Base-by-base conservation (phyloP, 257 asterid species). In the Gentiana macrophylla region DNA sequence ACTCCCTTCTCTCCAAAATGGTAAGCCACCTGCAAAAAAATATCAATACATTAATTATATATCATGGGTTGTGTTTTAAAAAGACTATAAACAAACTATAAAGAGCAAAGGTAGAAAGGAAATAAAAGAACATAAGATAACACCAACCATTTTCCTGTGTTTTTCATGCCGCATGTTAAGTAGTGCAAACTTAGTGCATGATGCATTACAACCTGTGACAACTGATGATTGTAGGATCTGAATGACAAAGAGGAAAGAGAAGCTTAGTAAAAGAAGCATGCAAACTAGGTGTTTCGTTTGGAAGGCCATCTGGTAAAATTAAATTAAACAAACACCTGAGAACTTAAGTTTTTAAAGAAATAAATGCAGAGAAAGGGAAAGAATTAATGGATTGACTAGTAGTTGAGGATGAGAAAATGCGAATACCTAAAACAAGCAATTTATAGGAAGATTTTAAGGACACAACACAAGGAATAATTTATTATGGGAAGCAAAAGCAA, bases 1-100 rank as follows among this genome's bases (percentile, higher is more conserved):
- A 32, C 5, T 45, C 55, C 48, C 24, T 56, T 24, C 36, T 32
- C 35, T 13, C 36, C 15, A 59, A n/a, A 44, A 24, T 50, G 37
- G 12, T 33, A 36, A 49, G 64, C 67, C 59, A 70, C 43, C 75
- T 70, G 70, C 46, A 57, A 49, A 41, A 0, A 8, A 53, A 44
- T n/a, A n/a, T 3, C 6, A 44, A 32, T 5, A 24, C 6, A 1
- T 11, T 0, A 11, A 57, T 0, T 1, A 24, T 24, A 24, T 1
- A 4, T 5, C 44, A 2, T 4, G 49, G 8, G 8, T 6, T 3
- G 12, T 2, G 35, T 3, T 0, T 3, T 0, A 33, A 1, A 56
- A 24, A 11, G 48, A 6, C 11, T 11, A 24, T 45, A 11, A 13
- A 2, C 12, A 10, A 13, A 35, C 24, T 24, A 35, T 5, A 12